These are phyloP conservation scores for Cladosporium sp. DNA, from an alignment of 2,329 filamentous ascomycete species.

Conservation along the genomic window DNA sequence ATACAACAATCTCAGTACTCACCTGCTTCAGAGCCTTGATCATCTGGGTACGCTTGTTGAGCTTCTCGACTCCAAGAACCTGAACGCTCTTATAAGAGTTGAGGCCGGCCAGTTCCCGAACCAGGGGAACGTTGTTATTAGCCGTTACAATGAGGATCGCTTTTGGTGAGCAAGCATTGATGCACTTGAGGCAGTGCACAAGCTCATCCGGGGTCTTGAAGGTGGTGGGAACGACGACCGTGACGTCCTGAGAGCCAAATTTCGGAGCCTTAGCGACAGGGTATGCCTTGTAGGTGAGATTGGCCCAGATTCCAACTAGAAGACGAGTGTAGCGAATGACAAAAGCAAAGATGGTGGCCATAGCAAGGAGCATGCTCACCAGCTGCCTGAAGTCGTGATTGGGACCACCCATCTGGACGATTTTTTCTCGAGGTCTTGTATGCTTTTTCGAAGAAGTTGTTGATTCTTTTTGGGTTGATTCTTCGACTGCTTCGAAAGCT, in stretches of 20 bases:
- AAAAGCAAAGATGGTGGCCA: conserved; percentile 13
- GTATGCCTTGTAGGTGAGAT: conserved; percentile 23
- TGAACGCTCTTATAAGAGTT: conserved; percentile 16
- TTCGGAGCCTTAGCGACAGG: conserved; percentile 20
- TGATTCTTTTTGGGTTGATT: too few species aligned
- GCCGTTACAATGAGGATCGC: conserved; percentile 26
- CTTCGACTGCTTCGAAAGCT: too few species aligned
- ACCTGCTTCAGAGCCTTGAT: conserved; percentile 26
- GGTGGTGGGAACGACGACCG: conserved; percentile 30
- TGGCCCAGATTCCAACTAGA: conserved; percentile 26
- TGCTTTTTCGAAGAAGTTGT: too few species aligned
- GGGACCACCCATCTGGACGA: too few species aligned
- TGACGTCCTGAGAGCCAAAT: conserved; percentile 23
- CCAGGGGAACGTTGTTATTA: conserved; percentile 18
- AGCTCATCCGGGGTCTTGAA: conserved; percentile 28
- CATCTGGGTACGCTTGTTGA: conserved; percentile 32
- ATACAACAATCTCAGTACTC: conserved; percentile 25
- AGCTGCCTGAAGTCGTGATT: too few species aligned
- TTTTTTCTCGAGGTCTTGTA: too few species aligned
- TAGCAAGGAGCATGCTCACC: too few species aligned
- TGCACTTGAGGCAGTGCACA: conserved; percentile 22
- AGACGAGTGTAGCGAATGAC: conserved; percentile 24
- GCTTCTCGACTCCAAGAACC: conserved; percentile 28
- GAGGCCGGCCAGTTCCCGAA: conserved; percentile 13
- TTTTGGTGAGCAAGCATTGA: conserved; percentile 20